phyloP scores from a whole-genome alignment of 2,329 filamentous ascomycete genomes.

The Fusarium torulosum region DNA sequence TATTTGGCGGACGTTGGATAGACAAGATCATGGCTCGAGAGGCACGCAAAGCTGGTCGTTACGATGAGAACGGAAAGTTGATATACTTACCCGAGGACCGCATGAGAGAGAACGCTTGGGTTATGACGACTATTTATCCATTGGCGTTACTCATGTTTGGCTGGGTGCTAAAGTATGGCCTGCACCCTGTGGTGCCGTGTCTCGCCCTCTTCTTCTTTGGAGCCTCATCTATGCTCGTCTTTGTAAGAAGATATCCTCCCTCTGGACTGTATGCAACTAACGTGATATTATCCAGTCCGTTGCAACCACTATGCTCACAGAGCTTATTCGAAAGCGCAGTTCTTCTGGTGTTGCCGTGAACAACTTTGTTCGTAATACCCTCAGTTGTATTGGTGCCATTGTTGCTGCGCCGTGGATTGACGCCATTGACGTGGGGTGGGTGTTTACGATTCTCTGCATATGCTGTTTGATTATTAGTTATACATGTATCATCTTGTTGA shows the following conservation, averaged over 20 bases:
- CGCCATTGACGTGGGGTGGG: constrained; percentile 80
- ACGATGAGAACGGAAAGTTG: constrained; percentile 74
- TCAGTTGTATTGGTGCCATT: constrained; percentile 77
- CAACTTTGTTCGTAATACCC: constrained; percentile 84
- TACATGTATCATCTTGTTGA: constrained; percentile 70
- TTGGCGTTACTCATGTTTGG: constrained; percentile 80
- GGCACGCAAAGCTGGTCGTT: constrained; percentile 76
- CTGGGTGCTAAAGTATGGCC: constrained; percentile 76
- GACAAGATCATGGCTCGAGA: constrained; percentile 84
- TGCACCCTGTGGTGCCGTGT: constrained; percentile 73
- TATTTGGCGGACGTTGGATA: constrained; percentile 81
- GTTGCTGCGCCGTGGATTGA: constrained; percentile 78
- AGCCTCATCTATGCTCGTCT: constrained; percentile 82
- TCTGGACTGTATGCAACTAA: constrained; percentile 18
- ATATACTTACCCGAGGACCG: constrained; percentile 82
- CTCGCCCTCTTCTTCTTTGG: constrained; percentile 82
- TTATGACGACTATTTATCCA: constrained; percentile 78
- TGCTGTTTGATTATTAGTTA: constrained; percentile 69
- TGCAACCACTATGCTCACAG: constrained; percentile 85
- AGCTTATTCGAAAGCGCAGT: constrained; percentile 80
- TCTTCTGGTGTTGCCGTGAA: constrained; percentile 83
- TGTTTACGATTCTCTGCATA: constrained; percentile 72
- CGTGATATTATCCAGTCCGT: constrained; percentile 57
- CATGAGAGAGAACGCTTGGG: constrained; percentile 85
- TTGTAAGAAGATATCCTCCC: constrained; percentile 60